Evolutionary conservation across 169 alveolate species (phyloP), one percentile per base, ranked within the genome.

Genomic region (Sarcocystis neurona): DNA sequence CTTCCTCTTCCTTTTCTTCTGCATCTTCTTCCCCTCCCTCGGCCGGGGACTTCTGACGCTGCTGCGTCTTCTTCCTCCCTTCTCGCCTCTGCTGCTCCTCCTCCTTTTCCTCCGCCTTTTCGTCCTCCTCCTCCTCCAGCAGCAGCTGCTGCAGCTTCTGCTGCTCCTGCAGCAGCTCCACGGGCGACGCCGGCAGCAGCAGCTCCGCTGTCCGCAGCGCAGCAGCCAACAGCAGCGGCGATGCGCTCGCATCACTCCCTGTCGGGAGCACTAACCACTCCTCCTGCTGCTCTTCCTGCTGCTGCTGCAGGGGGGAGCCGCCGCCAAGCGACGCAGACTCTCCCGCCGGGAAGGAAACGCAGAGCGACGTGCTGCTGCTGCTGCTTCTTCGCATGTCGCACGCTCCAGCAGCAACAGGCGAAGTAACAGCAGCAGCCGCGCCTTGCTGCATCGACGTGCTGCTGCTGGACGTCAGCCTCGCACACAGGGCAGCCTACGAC

Each of bases 111-210:
- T 53, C 68, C 30, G 47, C 53, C 30, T 72, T 32, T 44, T 77
- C 85, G 8, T 77, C 85, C 30, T 70, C 79, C 23, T 70, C 80
- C 39, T 88, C 91, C 79, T 88, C 88, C 39, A 70, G 88, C 32
- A 88, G 91, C 60, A 88, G 91, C 43, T 88, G 86, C 88, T 88
- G 66, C 43, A 88, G 84, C 84, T 88, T 74, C 88, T 77, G 88
- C 34, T 88, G 88, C 58, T 88, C 84, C 56, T 58, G 91, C 63
- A 78, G 87, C 46, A 77, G 91, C 77, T 79, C 88, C 39, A 44
- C 47, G 37, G 91, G 91, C 0, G 91, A 88, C 3, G 60, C 43
- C 18, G 75, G 88, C 15, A 88, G 32, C 15, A 88, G 78, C 41
- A 58, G 84, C 6, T 82, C 63, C 8, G 84, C 30, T 0, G 84